Percentiles rank a stretch among this genome's conserved stretches.
Evolutionary conservation across 2,329 filamentous ascomycete species (phyloP).

Genomic region (Ploettnerulaceae sp.): DNA sequence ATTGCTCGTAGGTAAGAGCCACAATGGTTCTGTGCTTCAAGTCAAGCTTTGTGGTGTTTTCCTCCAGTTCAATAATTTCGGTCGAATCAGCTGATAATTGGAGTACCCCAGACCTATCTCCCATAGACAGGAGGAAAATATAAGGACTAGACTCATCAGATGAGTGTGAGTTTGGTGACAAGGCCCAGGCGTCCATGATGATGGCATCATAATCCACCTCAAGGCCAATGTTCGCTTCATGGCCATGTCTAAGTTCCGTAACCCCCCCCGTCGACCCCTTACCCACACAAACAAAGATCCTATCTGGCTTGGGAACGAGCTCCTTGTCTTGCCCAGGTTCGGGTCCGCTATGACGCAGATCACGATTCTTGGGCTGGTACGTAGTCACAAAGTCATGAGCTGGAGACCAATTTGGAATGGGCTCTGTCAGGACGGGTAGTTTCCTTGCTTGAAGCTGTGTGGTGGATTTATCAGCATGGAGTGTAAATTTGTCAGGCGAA

Average conservation of each 20-base stretch:
- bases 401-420: constrained; percentile 59
- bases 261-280: constrained; percentile 58
- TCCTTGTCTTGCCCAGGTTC: constrained; percentile 20
- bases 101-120: constrained; percentile 34
- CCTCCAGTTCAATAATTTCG: constrained; percentile 40
- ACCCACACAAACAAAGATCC: constrained; percentile 63
- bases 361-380: constrained; percentile 27
- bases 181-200: constrained; percentile 50
- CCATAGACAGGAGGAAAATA: constrained; percentile 29
- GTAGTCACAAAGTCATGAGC: constrained; percentile 40
- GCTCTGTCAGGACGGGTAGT: constrained; percentile 49
- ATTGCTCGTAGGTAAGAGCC: constrained; percentile 36
- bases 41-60: constrained; percentile 45
- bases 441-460: constrained; percentile 51
- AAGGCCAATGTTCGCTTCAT: constrained; percentile 62
- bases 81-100: constrained; percentile 45
- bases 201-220: constrained; percentile 48
- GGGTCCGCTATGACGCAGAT: constrained; percentile 35
- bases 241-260: constrained; percentile 63
- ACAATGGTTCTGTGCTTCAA: constrained; percentile 48
- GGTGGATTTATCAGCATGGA: constrained; percentile 3
- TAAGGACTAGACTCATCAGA: constrained; percentile 17
- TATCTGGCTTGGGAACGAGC: constrained; percentile 41
- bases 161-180: constrained; percentile 31
- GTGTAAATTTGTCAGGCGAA: not conserved